phyloP scores from a whole-genome alignment of 148 eudicot genomes.

The Arbutus unedo region DNA sequence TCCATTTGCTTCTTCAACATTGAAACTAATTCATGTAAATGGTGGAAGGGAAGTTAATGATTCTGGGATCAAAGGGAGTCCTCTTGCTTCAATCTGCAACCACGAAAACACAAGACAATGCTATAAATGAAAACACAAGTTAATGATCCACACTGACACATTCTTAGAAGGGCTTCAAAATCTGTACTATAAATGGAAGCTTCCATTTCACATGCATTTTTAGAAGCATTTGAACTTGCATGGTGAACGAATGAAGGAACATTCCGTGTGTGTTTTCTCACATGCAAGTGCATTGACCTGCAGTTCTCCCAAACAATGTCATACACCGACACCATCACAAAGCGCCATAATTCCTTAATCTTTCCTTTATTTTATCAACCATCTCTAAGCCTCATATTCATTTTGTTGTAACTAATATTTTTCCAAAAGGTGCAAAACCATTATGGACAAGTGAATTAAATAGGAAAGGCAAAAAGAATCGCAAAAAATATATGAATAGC shows the following conservation, averaged over 20 bases:
- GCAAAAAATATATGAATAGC: no score
- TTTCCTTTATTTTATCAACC: background rate
- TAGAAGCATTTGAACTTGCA: background rate
- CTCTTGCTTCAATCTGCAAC: conserved; percentile 80
- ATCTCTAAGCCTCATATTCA: background rate
- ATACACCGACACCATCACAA: background rate
- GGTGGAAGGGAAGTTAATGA: conserved; percentile 74
- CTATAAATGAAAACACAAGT: background rate
- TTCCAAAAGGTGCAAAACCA: background rate
- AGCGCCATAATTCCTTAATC: background rate
- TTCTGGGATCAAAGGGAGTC: conserved; percentile 76
- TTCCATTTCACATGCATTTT: background rate
- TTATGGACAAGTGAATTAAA: background rate
- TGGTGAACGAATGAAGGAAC: background rate
- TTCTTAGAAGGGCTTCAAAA: background rate
- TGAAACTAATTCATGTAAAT: conserved; percentile 78
- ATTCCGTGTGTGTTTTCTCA: background rate
- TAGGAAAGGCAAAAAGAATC: no score
- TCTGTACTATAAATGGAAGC: background rate
- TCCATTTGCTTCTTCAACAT: conserved; percentile 49
- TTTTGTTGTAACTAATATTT: background rate
- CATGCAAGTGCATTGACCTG: background rate
- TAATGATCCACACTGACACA: background rate
- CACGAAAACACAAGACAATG: background rate
- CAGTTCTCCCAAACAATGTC: background rate